These are phyloP conservation scores for Lentinula aciculospora DNA, from an alignment of 768 basidiomycete species.

Conservation along the genomic window DNA sequence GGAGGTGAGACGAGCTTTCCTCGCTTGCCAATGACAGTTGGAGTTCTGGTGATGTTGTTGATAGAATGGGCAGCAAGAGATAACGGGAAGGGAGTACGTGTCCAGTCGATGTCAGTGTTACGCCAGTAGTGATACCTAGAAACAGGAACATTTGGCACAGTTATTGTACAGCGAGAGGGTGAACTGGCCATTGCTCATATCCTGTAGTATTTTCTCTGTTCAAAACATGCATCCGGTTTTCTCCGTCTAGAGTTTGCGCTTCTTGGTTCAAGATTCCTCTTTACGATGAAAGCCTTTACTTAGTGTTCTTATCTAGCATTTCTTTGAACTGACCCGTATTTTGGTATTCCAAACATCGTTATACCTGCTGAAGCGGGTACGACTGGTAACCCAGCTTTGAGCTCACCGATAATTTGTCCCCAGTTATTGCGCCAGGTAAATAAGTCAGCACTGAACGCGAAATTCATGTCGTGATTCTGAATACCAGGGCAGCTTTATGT, in stretches of 20 bases:
- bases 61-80: conserved; percentile 13
- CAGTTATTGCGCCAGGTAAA: conserved; percentile 30
- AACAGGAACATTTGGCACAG: neutral
- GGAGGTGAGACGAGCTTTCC: conserved; percentile 23
- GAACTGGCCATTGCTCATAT: conserved; percentile 22
- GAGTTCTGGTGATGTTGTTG: conserved; percentile 29
- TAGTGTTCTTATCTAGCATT: too few relatives aligned
- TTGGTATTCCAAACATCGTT: conserved; percentile 27
- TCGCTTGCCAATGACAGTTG: conserved; percentile 31
- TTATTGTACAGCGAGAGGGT: neutral
- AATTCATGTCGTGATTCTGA: conserved; percentile 34
- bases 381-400: conserved; percentile 19
- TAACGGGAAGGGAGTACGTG: conserved; percentile 24
- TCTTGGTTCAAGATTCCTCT: conserved; percentile 28
- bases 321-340: conserved; percentile 24
- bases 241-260: conserved; percentile 22
- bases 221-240: conserved; percentile 24
- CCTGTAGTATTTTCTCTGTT: conserved; percentile 32
- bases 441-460: conserved; percentile 21
- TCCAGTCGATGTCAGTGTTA: conserved; percentile 19
- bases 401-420: conserved; percentile 24
- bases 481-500: neutral
- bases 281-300: too few relatives aligned
- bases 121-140: conserved; percentile 15
- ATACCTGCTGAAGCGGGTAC: conserved; percentile 27